Evolutionary conservation across 768 basidiomycete species (phyloP), one percentile per base, ranked within the genome.

Genomic region (Leccinum sublutescens): DNA sequence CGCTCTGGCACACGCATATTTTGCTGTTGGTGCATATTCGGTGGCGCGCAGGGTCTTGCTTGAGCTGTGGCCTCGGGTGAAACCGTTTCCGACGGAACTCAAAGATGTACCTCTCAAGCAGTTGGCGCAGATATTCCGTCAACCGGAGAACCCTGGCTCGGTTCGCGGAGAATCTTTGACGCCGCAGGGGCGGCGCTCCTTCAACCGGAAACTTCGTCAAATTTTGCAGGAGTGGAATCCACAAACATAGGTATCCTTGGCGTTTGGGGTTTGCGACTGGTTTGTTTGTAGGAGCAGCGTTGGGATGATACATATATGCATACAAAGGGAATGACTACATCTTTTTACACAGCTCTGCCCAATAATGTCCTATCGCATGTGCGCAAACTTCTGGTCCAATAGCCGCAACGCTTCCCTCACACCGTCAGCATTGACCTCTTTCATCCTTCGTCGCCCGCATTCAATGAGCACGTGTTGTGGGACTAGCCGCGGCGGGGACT

Each of bases 391-490:
- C 48, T 82, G 75, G 67, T 94, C 91, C 38, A 94, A 78, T 25
- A 93, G 71, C 59, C 86, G 85, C 23, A 93, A 73, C 6, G 91
- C 91, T 62, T 91, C 88, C 54, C 78, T 82, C 29, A 94, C 88
- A 17, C 84, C 88, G 57, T 88, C 87, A 17, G 85, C 77, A 60
- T 84, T 83, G 14, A 93, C 92, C 68, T 88, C 84, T 23, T 83
- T 82, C 50, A 89, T 71, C 50, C 69, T 76, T 58, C 82, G 79
- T 53, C 79, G 82, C n/a, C 86, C 86, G 69, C 87, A 89, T 60
- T 80, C 79, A 40, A 86, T 71, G 43, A 85, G 72, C 7, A 87
- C 76, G 47, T 88, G 85, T 60, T 87, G 81, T 3, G 86, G 84
- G 4, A 84, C 83, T 29, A 87, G 75, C 51, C 73, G 78, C 4